Percentiles rank a stretch among this genome's conserved stretches.
Evolutionary conservation across 2,329 filamentous ascomycete genomes (phyloP).

Genomic region (Aulographum hederae): DNA sequence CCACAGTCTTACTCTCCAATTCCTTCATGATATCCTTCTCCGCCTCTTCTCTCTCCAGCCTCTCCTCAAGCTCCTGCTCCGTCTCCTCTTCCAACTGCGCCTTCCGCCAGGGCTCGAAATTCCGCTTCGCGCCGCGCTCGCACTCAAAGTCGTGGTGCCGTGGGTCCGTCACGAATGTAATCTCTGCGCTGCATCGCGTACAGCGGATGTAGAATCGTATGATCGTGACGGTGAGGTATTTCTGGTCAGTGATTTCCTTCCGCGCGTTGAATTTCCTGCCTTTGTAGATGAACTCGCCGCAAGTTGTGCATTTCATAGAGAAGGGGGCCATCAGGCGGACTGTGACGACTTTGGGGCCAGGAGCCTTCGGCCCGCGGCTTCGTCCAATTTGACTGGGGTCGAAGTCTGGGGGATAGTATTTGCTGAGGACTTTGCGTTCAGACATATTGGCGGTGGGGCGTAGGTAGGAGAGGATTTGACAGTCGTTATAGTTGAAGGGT

Average conservation of each 20-base stretch:
- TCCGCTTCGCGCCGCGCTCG: slow-evolving; percentile 71
- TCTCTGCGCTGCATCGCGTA: slow-evolving; percentile 69
- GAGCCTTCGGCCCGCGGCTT: slow-evolving; percentile 47
- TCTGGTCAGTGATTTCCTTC: slow-evolving; percentile 82
- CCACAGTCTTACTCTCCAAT: slow-evolving; percentile 79
- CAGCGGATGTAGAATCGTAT: slow-evolving; percentile 85
- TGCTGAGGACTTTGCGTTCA: slow-evolving; percentile 62
- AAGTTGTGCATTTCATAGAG: slow-evolving; percentile 53
- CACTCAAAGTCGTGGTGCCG: slow-evolving; percentile 83
- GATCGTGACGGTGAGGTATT: slow-evolving; percentile 75
- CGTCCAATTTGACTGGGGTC: slow-evolving; percentile 68
- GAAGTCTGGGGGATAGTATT: slow-evolving; percentile 62
- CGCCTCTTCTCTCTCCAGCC: slow-evolving; percentile 61
- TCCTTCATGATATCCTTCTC: slow-evolving; percentile 72
- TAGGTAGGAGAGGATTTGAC: slow-evolving; percentile 4
- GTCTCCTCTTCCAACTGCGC: slow-evolving; percentile 54
- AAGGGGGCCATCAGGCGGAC: slow-evolving; percentile 86
- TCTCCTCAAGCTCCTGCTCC: slow-evolving; percentile 69
- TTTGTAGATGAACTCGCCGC: slow-evolving; percentile 75
- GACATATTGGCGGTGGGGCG: slow-evolving; percentile 43
- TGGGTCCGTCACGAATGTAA: slow-evolving; percentile 87
- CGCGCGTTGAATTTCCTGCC: slow-evolving; percentile 90
- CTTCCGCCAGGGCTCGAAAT: slow-evolving; percentile 80
- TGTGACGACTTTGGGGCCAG: slow-evolving; percentile 64
- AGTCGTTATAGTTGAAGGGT: too few species aligned